Evolutionary conservation across 306 rosid genomes (phyloP).

Genomic region (Citrullus mucosospermus): DNA sequence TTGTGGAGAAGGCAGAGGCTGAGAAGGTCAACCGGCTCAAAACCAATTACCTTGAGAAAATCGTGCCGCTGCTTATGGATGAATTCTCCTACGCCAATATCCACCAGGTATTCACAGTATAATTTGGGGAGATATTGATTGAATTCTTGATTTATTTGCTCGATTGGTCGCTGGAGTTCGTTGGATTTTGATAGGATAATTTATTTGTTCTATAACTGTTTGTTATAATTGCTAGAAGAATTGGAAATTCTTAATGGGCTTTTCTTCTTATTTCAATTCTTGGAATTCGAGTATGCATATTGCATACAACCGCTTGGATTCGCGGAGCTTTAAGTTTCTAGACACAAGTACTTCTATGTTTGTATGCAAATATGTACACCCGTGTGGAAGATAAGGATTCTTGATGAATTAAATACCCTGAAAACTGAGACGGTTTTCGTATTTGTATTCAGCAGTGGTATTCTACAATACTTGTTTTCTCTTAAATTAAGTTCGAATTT

Average conservation of each 20-base stretch:
- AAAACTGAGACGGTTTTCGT: background rate
- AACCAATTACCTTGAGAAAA: slow-evolving; percentile 44
- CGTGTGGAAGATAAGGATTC: background rate
- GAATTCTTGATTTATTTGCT: background rate
- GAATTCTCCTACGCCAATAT: slow-evolving; percentile 69
- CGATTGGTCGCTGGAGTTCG: background rate
- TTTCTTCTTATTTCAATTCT: background rate
- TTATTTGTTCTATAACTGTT: background rate
- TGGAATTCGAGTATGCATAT: background rate
- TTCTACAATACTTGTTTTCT: background rate
- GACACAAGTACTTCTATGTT: background rate
- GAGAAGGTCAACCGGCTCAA: slow-evolving; percentile 54
- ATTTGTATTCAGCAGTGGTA: background rate
- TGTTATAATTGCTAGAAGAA: background rate
- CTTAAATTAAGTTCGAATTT: background rate
- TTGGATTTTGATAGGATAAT: background rate
- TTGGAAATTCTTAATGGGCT: background rate
- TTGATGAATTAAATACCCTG: background rate
- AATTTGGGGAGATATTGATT: background rate
- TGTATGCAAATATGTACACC: background rate
- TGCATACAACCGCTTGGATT: background rate
- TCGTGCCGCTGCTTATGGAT: slow-evolving; percentile 70
- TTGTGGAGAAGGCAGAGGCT: slow-evolving; percentile 78
- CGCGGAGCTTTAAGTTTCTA: background rate
- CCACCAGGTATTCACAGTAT: slow-evolving; percentile 37